Percentiles rank a stretch among this genome's conserved stretches.
These are phyloP conservation scores for Naganishia antarctica DNA, from an alignment of 768 basidiomycete genomes.

Conservation along the genomic window DNA sequence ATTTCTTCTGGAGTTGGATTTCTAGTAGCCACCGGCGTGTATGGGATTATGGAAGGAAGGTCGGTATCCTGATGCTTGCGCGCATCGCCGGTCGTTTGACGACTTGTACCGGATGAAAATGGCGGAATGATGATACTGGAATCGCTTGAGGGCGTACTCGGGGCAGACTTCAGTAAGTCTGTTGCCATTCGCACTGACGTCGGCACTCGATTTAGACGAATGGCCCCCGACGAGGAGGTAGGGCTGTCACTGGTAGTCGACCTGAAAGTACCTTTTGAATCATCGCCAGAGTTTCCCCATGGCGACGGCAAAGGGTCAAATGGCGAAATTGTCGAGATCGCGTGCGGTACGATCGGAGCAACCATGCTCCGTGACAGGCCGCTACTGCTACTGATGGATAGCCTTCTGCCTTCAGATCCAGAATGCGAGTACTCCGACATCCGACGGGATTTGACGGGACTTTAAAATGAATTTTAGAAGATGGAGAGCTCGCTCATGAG, in stretches of 20 bases:
- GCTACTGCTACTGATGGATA: conserved; percentile 17
- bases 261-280: conserved; percentile 1
- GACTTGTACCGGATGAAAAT: conserved; percentile 8
- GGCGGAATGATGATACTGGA: conserved; percentile 6
- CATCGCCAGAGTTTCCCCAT: conserved; percentile 33
- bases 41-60: conserved; percentile 25
- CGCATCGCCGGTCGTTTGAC: not conserved
- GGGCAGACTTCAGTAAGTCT: conserved; percentile 48
- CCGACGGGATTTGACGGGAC: conserved; percentile 15
- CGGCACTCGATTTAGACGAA: conserved; percentile 52
- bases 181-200: conserved; percentile 51
- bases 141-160: conserved; percentile 14
- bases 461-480: no score
- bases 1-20: conserved; percentile 34
- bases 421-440: conserved; percentile 14
- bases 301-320: conserved; percentile 47
- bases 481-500: no score
- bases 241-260: not conserved
- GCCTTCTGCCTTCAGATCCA: conserved; percentile 9
- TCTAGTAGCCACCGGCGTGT: conserved; percentile 36
- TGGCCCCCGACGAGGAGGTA: conserved; percentile 34
- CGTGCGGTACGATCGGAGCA: conserved; percentile 23
- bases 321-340: conserved; percentile 46
- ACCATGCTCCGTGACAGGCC: conserved; percentile 19
- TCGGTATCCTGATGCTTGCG: not conserved